Percentiles rank a stretch among this genome's conserved stretches.
Conservation (phyloP, 345 rosid species). For the Salix udensis region DNA sequence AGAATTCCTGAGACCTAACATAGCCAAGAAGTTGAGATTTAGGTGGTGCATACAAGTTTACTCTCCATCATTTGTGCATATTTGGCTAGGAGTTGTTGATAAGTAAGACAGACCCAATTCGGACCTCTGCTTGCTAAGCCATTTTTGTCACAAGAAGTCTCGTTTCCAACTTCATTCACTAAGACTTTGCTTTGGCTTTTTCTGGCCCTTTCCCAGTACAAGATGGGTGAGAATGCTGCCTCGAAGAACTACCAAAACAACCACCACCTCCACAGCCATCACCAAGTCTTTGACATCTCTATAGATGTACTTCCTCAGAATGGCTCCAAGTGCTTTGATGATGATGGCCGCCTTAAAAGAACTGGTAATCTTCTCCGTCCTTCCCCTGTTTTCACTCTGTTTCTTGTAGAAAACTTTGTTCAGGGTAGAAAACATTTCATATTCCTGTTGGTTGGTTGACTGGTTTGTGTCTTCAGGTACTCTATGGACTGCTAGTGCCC, state of each 20-base stretch:
- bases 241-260: conserved; percentile 7
- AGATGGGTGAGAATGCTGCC: conserved; percentile 24
- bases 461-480: conserved; percentile 9
- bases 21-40: neutral
- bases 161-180: neutral
- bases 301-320: neutral
- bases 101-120: neutral
- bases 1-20: neutral
- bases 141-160: neutral
- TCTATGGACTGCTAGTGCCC: conserved; percentile 11
- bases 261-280: neutral
- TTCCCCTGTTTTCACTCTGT: neutral
- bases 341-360: conserved; percentile 6
- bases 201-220: neutral
- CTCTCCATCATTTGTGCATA: neutral
- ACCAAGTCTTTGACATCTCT: neutral
- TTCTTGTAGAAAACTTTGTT: neutral
- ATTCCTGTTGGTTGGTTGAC: neutral
- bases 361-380: neutral
- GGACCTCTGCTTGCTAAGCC: neutral
- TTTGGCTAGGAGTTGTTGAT: neutral
- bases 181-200: neutral
- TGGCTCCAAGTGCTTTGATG: conserved; percentile 8
- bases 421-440: neutral
- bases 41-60: neutral